phyloP scores from a whole-genome alignment of 1,284 basidiomycete genomes.

The Tilletia walkeri region DNA sequence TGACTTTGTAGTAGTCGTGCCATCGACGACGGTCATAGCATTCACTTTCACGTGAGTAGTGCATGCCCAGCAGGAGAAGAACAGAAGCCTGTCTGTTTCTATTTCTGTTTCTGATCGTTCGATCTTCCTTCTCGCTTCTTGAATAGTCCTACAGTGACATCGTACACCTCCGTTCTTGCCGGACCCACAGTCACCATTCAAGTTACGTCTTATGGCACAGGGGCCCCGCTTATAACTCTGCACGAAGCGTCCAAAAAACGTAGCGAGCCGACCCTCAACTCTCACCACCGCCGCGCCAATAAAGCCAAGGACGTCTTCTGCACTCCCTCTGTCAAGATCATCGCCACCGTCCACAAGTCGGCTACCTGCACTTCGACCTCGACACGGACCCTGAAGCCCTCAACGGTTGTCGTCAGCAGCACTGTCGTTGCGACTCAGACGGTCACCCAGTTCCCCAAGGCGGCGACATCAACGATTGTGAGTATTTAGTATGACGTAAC shows the following conservation, averaged over 20 bases:
- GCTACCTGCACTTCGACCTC: background rate
- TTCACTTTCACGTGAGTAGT: background rate
- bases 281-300: background rate
- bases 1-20: conserved; percentile 1
- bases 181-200: background rate
- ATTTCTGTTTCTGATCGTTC: background rate
- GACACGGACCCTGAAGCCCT: background rate
- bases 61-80: no score
- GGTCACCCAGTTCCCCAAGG: background rate
- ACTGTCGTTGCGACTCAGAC: background rate
- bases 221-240: background rate
- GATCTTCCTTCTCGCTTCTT: background rate
- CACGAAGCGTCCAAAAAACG: background rate
- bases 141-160: conserved; percentile 1
- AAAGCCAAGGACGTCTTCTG: background rate
- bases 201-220: background rate
- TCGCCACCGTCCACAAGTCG: background rate
- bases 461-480: background rate
- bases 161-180: background rate
- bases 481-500: background rate
- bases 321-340: background rate
- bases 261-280: background rate
- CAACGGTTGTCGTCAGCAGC: background rate
- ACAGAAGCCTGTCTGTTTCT: background rate
- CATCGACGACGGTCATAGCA: background rate